These are phyloP conservation scores for Entelexis paramagnoliae DNA, from an alignment of 1,139 yeast species.

Conservation along the genomic window DNA sequence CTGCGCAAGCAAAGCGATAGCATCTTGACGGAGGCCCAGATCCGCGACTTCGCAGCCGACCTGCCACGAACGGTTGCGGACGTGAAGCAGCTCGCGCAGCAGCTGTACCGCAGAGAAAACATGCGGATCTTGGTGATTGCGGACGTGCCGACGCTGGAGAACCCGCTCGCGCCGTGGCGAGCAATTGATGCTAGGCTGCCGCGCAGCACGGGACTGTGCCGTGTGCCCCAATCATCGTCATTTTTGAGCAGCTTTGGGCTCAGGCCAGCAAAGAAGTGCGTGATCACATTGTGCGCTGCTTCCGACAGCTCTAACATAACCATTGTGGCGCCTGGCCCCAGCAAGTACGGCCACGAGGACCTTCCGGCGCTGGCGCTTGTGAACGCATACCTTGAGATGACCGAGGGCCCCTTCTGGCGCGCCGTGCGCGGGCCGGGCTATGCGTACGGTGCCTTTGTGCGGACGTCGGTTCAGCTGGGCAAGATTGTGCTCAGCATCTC, in stretches of 20 bases:
- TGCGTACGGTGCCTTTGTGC: slow-evolving; percentile 75
- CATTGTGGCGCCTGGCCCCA: slow-evolving; percentile 52
- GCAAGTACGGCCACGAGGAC: slow-evolving; percentile 56
- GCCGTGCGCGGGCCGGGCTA: slow-evolving; percentile 92
- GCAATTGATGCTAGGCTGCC: slow-evolving; percentile 46
- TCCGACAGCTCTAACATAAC: slow-evolving; percentile 76
- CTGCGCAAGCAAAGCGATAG: slow-evolving; percentile 59
- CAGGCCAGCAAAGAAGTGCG: slow-evolving; percentile 46
- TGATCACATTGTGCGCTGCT: slow-evolving; percentile 65
- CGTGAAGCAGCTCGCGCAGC: slow-evolving; percentile 47
- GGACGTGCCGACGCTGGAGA: slow-evolving; percentile 35
- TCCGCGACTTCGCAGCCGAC: slow-evolving; percentile 40
- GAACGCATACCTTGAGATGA: slow-evolving; percentile 66
- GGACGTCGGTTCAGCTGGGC: slow-evolving; percentile 49
- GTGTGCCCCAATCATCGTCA: slow-evolving; percentile 40
- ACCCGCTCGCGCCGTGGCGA: slow-evolving; percentile 41
- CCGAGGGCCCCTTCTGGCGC: slow-evolving; percentile 97
- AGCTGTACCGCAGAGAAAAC: slow-evolving; percentile 50
- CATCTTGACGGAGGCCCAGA: slow-evolving; percentile 51
- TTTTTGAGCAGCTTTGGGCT: slow-evolving; percentile 51
- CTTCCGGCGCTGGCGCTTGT: slow-evolving; percentile 63
- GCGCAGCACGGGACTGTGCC: background rate
- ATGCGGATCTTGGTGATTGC: slow-evolving; percentile 65
- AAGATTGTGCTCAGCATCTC: slow-evolving; percentile 56
- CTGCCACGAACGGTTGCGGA: slow-evolving; percentile 44